A percentile compares a stretch with the other conserved stretches of the same genome.
Evolutionary conservation across 441 rosid genomes (phyloP).

Genomic region (Euphorbia schlechtendalii): DNA sequence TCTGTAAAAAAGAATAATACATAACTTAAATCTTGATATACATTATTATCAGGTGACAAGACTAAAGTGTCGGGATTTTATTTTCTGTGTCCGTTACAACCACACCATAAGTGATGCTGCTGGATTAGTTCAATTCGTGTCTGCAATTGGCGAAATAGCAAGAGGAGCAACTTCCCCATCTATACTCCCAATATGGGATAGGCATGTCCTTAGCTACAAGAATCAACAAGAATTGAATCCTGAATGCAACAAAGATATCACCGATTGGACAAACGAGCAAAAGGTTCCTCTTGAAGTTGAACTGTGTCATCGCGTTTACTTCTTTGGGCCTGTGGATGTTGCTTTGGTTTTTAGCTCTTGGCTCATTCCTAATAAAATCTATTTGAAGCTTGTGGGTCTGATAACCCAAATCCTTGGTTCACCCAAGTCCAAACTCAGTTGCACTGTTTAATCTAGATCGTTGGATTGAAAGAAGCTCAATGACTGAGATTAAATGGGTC

Average conservation of each 20-base stretch:
- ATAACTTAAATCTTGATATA: no score
- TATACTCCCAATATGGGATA: constrained; percentile 30
- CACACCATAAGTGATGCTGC: constrained; percentile 37
- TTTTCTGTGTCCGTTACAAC: constrained; percentile 31
- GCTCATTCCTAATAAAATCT: no score
- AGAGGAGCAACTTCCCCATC: constrained; percentile 26
- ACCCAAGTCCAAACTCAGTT: no score
- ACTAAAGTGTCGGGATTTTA: constrained; percentile 37
- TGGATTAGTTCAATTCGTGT: constrained; percentile 29
- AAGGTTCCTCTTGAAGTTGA: constrained; percentile 23
- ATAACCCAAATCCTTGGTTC: no score
- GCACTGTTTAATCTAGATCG: no score
- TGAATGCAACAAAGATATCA: constrained; percentile 17
- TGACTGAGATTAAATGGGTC: no score
- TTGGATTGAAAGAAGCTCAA: no score
- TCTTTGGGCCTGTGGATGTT: no score
- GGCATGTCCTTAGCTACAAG: constrained; percentile 31
- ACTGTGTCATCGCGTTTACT: background rate
- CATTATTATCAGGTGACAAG: constrained; percentile 29
- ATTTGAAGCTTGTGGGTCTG: no score
- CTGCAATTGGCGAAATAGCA: constrained; percentile 27
- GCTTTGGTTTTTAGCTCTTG: no score
- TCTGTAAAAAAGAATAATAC: no score
- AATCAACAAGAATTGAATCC: constrained; percentile 21
- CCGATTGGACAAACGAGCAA: constrained; percentile 15